Conservation (phyloP, 2,329 filamentous ascomycete genomes). For the Aspergillus pseudoglaucus region DNA sequence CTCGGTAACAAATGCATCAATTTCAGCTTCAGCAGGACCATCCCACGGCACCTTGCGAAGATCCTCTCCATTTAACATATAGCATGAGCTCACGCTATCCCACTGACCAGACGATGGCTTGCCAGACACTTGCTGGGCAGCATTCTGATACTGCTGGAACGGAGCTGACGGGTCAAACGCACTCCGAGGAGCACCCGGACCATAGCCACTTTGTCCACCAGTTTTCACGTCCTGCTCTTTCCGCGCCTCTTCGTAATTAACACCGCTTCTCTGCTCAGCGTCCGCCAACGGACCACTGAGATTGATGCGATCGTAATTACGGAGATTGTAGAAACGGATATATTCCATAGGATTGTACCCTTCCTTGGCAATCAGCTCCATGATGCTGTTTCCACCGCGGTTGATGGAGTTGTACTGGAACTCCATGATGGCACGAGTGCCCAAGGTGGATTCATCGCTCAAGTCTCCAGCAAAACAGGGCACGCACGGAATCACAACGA, state of each 20-base stretch:
- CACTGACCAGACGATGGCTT: conserved; percentile 50
- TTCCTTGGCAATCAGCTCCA: conserved; percentile 65
- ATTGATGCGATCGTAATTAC: conserved; percentile 88
- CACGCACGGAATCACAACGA: conserved; percentile 82
- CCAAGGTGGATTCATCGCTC: conserved; percentile 71
- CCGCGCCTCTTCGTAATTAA: conserved; percentile 40
- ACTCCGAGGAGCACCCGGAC: conserved; percentile 25
- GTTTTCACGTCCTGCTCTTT: conserved; percentile 42
- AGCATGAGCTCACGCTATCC: conserved; percentile 72
- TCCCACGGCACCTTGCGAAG: conserved; percentile 60
- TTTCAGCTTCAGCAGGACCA: conserved; percentile 48
- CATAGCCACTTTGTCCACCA: conserved; percentile 37
- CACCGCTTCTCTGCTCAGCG: conserved; percentile 37
- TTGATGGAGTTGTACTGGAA: conserved; percentile 97
- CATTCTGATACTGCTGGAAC: conserved; percentile 67
- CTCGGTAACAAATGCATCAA: conserved; percentile 58
- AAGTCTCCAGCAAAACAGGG: conserved; percentile 93
- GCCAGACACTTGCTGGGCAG: conserved; percentile 51
- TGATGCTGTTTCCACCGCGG: conserved; percentile 86
- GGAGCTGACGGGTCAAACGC: conserved; percentile 36
- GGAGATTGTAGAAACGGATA: conserved; percentile 90
- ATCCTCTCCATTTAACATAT: conserved; percentile 71
- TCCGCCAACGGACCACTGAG: conserved; percentile 27
- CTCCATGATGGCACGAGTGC: conserved; percentile 94
- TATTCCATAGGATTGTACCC: conserved; percentile 75